Evolutionary conservation across 257 asterid genomes (phyloP).

Genomic region (Fraxinus americana): DNA sequence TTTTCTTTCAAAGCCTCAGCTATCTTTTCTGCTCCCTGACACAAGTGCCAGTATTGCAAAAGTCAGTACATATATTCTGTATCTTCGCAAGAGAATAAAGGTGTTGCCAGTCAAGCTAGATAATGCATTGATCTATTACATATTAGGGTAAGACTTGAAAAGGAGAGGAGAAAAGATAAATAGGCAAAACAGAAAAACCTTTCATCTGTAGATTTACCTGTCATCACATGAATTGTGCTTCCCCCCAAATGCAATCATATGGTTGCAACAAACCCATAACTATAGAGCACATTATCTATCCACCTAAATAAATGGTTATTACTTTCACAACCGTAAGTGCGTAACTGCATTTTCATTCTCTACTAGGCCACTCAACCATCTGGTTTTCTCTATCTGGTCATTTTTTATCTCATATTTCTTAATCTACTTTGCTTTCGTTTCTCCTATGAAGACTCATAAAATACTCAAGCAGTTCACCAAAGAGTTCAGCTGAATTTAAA

Average conservation of each 20-base stretch:
- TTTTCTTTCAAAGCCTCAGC: constrained; percentile 93
- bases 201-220: neutral
- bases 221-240: neutral
- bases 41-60: constrained; percentile 22
- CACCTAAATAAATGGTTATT: neutral
- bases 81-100: neutral
- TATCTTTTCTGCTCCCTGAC: constrained; percentile 83
- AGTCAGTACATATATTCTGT: constrained; percentile 8
- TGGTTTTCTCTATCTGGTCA: neutral
- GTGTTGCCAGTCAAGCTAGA: neutral
- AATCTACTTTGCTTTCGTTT: neutral
- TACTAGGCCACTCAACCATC: neutral
- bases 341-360: neutral
- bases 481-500: neutral
- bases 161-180: neutral
- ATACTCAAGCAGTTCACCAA: neutral
- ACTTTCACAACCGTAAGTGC: neutral
- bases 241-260: neutral
- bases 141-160: constrained; percentile 12
- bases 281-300: neutral
- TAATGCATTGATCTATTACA: constrained; percentile 7
- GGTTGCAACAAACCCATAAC: neutral
- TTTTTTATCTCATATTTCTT: neutral
- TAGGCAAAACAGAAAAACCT: neutral
- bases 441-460: neutral